Evolutionary conservation across 176 grass and related monocot genomes (phyloP), one percentile per base, ranked within the genome.

Genomic region (Oryza glumipatula): DNA sequence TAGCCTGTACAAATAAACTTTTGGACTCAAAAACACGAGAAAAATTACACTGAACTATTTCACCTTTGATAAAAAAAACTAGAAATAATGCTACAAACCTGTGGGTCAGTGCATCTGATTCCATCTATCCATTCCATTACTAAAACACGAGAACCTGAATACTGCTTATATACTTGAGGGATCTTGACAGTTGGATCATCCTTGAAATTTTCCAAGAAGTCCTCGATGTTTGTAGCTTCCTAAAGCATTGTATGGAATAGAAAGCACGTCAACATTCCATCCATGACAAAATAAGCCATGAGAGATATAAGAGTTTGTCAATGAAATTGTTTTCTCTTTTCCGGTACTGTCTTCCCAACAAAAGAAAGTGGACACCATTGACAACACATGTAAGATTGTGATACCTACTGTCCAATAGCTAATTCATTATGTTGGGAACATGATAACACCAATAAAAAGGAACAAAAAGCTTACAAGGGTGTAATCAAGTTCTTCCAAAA

Each of bases 111-210:
- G 82, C 96, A 95, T 87, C 96, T 87, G 72, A 98, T 95, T 73
- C 96, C 96, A 89, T 95, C 91, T 78, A 98, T 98, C 96, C 96
- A 98, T 83, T 98, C 96, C 96, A 98, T 98, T 67, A 94, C 96
- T 79, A 98, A 82, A 90, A 95, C 96, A 78, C 89, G 89, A 67
- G 93, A 82, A 72, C 96, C 93, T 11, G 88, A 98, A 76, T 88
- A 71, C 24, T 95, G 80, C 49, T 92, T 98, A 86, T 98, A 95
- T 56, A 92, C 96, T 82, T 24, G 86, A 82, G 96, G 96, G 83
- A 98, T 98, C 92, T 98, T 98, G 26, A 98, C 96, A n/a, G 96
- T 95, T 35, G 96, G 91, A 80, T 98, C 96, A 73, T 94, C 84
- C 86, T 95, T 98, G 69, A 98, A 98, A 80, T 98, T 98, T 84